Conservation (phyloP, 805 yeast genomes). For the Yamadazyma ubonensis region DNA sequence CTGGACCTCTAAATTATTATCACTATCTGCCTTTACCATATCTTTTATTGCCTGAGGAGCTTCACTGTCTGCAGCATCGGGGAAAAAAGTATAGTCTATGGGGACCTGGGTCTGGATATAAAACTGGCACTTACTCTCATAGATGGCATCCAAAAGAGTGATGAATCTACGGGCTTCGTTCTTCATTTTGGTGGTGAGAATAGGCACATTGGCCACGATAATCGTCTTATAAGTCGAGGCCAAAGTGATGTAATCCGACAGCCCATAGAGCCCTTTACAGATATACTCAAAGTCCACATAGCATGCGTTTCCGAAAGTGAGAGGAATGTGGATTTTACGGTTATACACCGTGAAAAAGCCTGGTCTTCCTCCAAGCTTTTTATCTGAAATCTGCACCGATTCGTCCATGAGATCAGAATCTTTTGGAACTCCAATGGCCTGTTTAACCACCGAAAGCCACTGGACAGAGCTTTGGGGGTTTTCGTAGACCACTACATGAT, state of each 20-base stretch:
- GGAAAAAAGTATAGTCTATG: slow-evolving; percentile 60
- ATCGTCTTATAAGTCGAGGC: slow-evolving; percentile 60
- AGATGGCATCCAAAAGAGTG: slow-evolving; percentile 64
- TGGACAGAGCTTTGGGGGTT: slow-evolving; percentile 23
- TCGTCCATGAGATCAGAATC: slow-evolving; percentile 10
- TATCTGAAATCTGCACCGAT: slow-evolving; percentile 12
- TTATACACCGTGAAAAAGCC: slow-evolving; percentile 53
- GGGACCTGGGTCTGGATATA: slow-evolving; percentile 49
- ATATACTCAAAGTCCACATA: slow-evolving; percentile 52
- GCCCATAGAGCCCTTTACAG: slow-evolving; percentile 56
- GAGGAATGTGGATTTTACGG: slow-evolving; percentile 48
- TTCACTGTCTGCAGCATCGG: slow-evolving; percentile 34
- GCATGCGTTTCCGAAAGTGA: slow-evolving; percentile 39
- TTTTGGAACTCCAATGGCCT: slow-evolving; percentile 17
- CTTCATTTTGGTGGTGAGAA: slow-evolving; percentile 53
- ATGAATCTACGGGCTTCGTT: slow-evolving; percentile 71
- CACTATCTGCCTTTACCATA: slow-evolving; percentile 19
- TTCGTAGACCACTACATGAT: slow-evolving; percentile 30
- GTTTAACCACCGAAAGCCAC: slow-evolving; percentile 37
- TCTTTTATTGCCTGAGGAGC: slow-evolving; percentile 15
- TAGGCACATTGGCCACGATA: slow-evolving; percentile 60
- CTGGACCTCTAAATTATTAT: slow-evolving; percentile 47
- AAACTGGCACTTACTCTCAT: slow-evolving; percentile 66
- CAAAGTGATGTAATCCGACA: slow-evolving; percentile 68
- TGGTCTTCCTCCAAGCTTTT: slow-evolving; percentile 18